Evolutionary conservation across 2,329 filamentous ascomycete genomes (phyloP).

Genomic region (Metarhizium anisopliae): DNA sequence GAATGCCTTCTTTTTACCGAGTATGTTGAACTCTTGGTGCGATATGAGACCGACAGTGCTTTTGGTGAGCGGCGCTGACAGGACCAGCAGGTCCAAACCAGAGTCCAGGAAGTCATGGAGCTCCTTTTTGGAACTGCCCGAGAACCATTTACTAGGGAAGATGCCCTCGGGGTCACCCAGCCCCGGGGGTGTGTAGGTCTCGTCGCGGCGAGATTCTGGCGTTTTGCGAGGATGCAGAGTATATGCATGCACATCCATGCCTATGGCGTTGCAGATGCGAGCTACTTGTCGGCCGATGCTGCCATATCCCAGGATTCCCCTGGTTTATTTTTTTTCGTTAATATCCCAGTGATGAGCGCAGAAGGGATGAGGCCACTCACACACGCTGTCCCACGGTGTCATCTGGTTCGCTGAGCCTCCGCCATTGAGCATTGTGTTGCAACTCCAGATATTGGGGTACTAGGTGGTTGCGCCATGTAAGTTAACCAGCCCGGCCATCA

Average conservation of each 20-base stretch:
- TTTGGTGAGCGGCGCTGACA: neutral
- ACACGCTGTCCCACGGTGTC: constrained; percentile 36
- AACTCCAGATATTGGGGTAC: constrained; percentile 10
- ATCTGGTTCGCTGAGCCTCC: constrained; percentile 21
- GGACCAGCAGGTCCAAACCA: neutral
- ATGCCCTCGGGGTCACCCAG: no score
- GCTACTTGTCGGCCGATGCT: no score
- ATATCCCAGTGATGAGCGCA: constrained; percentile 18
- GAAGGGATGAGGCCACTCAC: neutral
- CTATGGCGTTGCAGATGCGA: constrained; percentile 40
- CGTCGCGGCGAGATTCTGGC: neutral
- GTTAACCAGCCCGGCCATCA: neutral
- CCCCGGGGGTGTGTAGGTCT: neutral
- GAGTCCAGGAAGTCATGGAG: neutral
- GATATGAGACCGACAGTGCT: neutral
- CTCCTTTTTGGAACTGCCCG: no score
- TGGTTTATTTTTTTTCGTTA: constrained; percentile 18
- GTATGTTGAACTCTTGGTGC: constrained; percentile 30
- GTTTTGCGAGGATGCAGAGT: constrained; percentile 53
- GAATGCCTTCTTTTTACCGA: constrained; percentile 37
- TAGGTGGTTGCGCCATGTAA: neutral
- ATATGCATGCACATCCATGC: constrained; percentile 66
- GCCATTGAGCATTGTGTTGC: constrained; percentile 33
- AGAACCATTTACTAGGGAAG: no score
- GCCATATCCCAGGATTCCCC: no score